Percentiles rank a stretch among this genome's conserved stretches.
Conservation (phyloP, 2,329 filamentous ascomycete species). For the Gnomoniopsis smithogilvyi region DNA sequence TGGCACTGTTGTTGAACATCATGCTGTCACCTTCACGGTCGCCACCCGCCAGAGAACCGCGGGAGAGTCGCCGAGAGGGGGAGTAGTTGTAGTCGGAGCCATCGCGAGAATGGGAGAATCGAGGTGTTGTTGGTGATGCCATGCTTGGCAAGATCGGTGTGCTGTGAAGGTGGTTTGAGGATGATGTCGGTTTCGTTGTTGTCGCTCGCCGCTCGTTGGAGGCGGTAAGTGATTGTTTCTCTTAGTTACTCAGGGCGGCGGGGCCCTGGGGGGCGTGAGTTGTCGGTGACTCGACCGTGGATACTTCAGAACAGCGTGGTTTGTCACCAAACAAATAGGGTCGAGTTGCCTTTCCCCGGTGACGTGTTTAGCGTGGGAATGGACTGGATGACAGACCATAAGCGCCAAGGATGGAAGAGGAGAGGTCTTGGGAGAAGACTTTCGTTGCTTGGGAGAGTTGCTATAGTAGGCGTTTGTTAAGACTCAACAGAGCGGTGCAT, state of each 20-base stretch:
- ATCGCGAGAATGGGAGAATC: slow-evolving; percentile 50
- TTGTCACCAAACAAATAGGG: too few relatives aligned
- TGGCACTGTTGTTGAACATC: slow-evolving; percentile 38
- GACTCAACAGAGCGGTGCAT: slow-evolving; percentile 7
- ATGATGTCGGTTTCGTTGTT: slow-evolving; percentile 12
- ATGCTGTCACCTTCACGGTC: slow-evolving; percentile 42
- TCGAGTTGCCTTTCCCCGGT: background rate
- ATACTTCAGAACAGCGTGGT: background rate
- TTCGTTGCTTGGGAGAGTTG: background rate
- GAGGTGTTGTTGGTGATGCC: slow-evolving; percentile 52
- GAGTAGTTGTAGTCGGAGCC: slow-evolving; percentile 52
- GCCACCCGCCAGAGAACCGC: slow-evolving; percentile 21
- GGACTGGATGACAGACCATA: background rate
- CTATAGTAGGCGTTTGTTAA: slow-evolving; percentile 13
- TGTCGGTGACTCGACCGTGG: slow-evolving; percentile 4
- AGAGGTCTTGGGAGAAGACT: background rate
- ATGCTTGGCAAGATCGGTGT: slow-evolving; percentile 35
- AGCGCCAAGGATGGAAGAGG: background rate
- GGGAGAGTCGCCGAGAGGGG: slow-evolving; percentile 47
- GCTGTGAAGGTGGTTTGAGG: slow-evolving; percentile 2
- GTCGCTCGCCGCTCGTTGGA: slow-evolving; percentile 8
- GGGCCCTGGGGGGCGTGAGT: background rate
- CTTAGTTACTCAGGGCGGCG: background rate
- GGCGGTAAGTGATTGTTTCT: background rate
- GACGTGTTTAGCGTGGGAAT: background rate